Evolutionary conservation across 2,329 filamentous ascomycete genomes (phyloP).

Genomic region (Epichloe baconii): DNA sequence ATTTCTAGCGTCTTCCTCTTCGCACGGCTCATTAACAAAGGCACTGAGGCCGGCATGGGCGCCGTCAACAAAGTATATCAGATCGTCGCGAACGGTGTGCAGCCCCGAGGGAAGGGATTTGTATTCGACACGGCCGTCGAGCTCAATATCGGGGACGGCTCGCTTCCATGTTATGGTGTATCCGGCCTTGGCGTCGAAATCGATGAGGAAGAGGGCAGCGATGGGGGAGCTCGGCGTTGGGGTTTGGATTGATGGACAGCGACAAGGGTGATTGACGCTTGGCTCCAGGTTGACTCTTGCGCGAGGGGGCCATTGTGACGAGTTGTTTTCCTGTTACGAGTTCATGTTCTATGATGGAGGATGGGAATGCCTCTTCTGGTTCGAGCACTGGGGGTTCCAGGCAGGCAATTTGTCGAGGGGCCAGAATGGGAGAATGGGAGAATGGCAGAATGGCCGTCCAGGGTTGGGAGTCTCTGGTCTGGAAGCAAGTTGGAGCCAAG

Average conservation of each 20-base stretch:
- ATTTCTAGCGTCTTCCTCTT: conserved; percentile 64
- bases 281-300: conserved; percentile 24
- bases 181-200: conserved; percentile 85
- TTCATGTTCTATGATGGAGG: neutral
- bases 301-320: conserved; percentile 25
- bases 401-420: too few relatives aligned
- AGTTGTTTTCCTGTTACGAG: neutral
- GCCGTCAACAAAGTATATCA: conserved; percentile 79
- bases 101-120: conserved; percentile 90
- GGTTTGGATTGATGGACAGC: conserved; percentile 15
- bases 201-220: conserved; percentile 74
- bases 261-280: conserved; percentile 24
- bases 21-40: conserved; percentile 73
- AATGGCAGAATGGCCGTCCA: too few relatives aligned
- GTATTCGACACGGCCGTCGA: conserved; percentile 87
- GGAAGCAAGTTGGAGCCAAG: too few relatives aligned
- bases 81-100: conserved; percentile 75
- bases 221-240: conserved; percentile 27
- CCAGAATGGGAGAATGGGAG: too few relatives aligned
- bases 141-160: conserved; percentile 51
- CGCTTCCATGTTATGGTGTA: conserved; percentile 86
- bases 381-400: too few relatives aligned
- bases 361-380: neutral
- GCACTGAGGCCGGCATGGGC: conserved; percentile 79
- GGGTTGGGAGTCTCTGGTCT: too few relatives aligned